Conservation (phyloP, 805 yeast species). For the Teunomyces pallodes region DNA sequence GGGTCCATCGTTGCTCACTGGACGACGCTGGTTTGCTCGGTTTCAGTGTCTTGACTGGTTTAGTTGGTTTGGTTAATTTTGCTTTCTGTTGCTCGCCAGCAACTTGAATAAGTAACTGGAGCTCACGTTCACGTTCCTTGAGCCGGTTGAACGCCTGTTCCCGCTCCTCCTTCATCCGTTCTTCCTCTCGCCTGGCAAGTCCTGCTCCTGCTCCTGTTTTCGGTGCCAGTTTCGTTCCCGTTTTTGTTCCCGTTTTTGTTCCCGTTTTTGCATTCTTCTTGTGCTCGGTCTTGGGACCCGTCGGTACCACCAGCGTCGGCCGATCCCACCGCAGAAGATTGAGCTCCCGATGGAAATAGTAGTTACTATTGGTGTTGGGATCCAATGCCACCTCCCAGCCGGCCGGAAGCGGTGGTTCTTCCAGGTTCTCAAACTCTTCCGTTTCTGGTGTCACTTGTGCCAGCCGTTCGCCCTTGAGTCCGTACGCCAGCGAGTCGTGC, state of each 20-base stretch:
- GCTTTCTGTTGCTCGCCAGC: constrained; percentile 13
- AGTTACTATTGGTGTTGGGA: constrained; percentile 40
- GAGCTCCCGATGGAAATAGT: constrained; percentile 53
- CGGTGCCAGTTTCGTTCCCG: no score
- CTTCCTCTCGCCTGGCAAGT: constrained; percentile 33
- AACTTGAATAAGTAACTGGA: constrained; percentile 36
- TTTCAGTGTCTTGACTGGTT: constrained; percentile 3
- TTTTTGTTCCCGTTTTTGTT: no score
- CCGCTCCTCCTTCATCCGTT: constrained; percentile 28
- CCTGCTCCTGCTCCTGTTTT: background rate
- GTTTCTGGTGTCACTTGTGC: constrained; percentile 7
- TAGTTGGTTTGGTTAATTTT: constrained; percentile 26
- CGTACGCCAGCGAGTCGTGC: constrained; percentile 9
- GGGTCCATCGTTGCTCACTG: constrained; percentile 39
- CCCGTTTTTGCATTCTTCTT: background rate
- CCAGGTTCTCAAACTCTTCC: constrained; percentile 3
- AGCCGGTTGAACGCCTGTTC: constrained; percentile 33
- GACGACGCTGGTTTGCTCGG: no score
- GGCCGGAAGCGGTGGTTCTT: constrained; percentile 42
- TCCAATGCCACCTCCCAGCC: constrained; percentile 67
- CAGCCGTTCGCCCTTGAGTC: constrained; percentile 20
- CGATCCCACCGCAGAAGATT: constrained; percentile 58
- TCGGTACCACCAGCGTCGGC: constrained; percentile 43
- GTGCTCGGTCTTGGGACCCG: constrained; percentile 22
- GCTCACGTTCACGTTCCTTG: constrained; percentile 31